These are phyloP conservation scores for Hanseniaspora uvarum DNA, from an alignment of 1,139 yeast species.

Conservation along the genomic window DNA sequence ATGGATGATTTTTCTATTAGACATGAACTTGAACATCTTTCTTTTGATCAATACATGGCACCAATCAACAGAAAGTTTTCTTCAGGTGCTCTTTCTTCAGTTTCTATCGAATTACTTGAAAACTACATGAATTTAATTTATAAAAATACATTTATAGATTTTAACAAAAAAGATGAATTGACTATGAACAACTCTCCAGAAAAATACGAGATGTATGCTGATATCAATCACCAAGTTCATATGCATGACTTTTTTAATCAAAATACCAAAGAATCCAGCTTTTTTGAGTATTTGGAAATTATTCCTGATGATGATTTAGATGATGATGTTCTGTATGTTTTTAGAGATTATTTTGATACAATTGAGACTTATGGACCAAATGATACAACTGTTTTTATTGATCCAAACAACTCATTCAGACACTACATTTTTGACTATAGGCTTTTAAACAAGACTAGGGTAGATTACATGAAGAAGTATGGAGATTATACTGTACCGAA, in stretches of 20 bases:
- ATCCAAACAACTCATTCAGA: not conserved
- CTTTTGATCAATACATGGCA: constrained; percentile 46
- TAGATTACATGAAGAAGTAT: not conserved
- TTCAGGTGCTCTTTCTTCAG: constrained; percentile 41
- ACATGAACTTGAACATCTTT: constrained; percentile 48
- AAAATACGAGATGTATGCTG: not conserved
- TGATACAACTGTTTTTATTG: not conserved
- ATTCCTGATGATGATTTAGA: constrained; percentile 55
- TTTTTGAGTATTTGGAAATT: constrained; percentile 13
- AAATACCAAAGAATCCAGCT: constrained; percentile 1
- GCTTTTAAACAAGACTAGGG: not conserved
- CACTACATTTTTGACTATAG: constrained; percentile 13
- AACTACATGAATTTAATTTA: constrained; percentile 10
- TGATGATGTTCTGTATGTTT: constrained; percentile 62
- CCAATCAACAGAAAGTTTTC: constrained; percentile 51
- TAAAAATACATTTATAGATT: constrained; percentile 9
- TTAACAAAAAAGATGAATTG: constrained; percentile 15
- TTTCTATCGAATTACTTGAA: constrained; percentile 13
- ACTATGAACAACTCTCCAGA: not conserved
- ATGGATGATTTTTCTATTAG: constrained; percentile 7
- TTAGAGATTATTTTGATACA: constrained; percentile 25
- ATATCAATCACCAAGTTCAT: not conserved
- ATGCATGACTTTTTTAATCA: constrained; percentile 14
- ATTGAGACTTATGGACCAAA: not conserved
- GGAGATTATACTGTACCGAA: not conserved